These are phyloP conservation scores for Cladosporium halotolerans DNA, from an alignment of 2,329 filamentous ascomycete species.

Conservation along the genomic window DNA sequence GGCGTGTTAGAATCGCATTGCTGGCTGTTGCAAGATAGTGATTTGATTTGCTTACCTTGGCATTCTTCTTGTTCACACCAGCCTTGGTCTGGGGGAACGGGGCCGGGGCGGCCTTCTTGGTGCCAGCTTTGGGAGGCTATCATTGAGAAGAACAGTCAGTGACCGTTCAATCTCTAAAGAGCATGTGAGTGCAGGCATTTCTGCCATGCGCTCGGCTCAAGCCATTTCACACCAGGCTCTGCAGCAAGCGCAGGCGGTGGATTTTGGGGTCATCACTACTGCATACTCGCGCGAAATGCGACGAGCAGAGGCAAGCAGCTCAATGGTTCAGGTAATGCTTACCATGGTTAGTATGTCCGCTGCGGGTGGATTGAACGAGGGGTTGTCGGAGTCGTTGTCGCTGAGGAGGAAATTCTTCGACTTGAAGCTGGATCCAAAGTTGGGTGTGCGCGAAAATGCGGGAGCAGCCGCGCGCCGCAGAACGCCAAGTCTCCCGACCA, in stretches of 20 bases:
- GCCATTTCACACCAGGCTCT: slow-evolving; percentile 35
- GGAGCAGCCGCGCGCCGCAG: not conserved
- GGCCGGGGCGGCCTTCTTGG: slow-evolving; percentile 92
- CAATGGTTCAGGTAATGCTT: slow-evolving; percentile 15
- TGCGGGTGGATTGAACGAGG: slow-evolving; percentile 6
- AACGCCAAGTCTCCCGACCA: not conserved
- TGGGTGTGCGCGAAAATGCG: slow-evolving; percentile 1
- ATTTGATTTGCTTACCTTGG: slow-evolving; percentile 67
- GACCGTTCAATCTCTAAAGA: slow-evolving; percentile 89
- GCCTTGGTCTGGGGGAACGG: slow-evolving; percentile 95
- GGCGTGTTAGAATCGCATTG: slow-evolving; percentile 12
- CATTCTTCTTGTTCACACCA: slow-evolving; percentile 77
- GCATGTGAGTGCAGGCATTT: slow-evolving; percentile 48
- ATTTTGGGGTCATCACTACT: slow-evolving; percentile 16
- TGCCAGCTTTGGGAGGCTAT: slow-evolving; percentile 88
- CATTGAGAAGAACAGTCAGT: slow-evolving; percentile 99
- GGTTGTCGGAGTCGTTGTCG: slow-evolving; percentile 12
- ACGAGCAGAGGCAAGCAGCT: slow-evolving; percentile 18
- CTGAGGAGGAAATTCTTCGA: slow-evolving; percentile 7
- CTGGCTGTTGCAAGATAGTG: not conserved
- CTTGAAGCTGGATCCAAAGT: not conserved
- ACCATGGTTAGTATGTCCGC: slow-evolving; percentile 17
- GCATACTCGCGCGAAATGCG: slow-evolving; percentile 13
- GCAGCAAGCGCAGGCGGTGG: slow-evolving; percentile 15
- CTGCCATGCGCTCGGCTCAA: slow-evolving; percentile 50